These are phyloP conservation scores for Sporothrix euskadiensis DNA, from an alignment of 2,329 filamentous ascomycete genomes.

Conservation along the genomic window DNA sequence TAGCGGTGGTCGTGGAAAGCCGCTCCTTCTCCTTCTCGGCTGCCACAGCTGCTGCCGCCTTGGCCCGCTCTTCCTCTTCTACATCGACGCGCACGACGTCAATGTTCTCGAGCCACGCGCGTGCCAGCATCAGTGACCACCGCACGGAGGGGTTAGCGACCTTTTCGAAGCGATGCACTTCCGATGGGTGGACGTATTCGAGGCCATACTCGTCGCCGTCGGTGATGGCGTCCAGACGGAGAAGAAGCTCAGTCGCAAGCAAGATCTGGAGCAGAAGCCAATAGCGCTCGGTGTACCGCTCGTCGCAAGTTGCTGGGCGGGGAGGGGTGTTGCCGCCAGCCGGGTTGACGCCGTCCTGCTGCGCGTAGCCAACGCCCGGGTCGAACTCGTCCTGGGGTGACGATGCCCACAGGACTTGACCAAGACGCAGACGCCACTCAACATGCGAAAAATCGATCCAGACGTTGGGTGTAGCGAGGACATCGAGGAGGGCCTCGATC, in stretches of 20 bases:
- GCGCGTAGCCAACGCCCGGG: constrained; percentile 8
- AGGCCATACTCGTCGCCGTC: constrained; percentile 59
- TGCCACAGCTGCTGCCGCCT: neutral
- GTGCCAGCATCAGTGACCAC: constrained; percentile 66
- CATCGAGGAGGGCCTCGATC: constrained; percentile 66
- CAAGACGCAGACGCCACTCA: constrained; percentile 72
- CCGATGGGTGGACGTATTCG: constrained; percentile 54
- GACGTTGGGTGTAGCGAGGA: constrained; percentile 64
- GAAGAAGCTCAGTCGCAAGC: constrained; percentile 64
- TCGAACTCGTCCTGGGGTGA: constrained; percentile 30
- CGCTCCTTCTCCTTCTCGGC: constrained; percentile 18
- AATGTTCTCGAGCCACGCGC: constrained; percentile 69
- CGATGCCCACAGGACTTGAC: constrained; percentile 67
- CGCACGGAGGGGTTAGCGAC: constrained; percentile 62
- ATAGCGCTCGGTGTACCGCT: constrained; percentile 63
- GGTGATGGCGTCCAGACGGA: constrained; percentile 64
- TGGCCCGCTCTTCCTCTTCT: constrained; percentile 2
- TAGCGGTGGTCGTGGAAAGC: neutral
- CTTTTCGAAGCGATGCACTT: constrained; percentile 62
- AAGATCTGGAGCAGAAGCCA: constrained; percentile 68
- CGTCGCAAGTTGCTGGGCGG: constrained; percentile 51
- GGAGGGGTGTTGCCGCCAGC: constrained; percentile 47
- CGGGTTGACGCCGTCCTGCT: constrained; percentile 47
- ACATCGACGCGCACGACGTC: constrained; percentile 44
- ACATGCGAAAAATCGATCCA: constrained; percentile 75